Evolutionary conservation across 2,329 filamentous ascomycete species (phyloP).

Genomic region (Cadophora malorum): DNA sequence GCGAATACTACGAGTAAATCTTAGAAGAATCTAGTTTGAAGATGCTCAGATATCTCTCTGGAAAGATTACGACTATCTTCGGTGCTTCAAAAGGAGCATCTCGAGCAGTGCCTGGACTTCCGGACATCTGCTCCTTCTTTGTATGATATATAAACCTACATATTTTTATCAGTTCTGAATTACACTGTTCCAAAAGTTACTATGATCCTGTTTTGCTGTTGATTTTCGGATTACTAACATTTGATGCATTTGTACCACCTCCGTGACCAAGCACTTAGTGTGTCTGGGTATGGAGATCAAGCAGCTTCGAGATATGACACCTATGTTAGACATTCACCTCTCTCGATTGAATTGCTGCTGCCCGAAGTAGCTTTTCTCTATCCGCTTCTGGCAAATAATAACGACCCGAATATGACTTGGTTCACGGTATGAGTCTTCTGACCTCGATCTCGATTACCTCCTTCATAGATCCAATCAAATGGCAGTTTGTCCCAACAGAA

Average conservation of each 20-base stretch:
- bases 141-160: conserved; percentile 18
- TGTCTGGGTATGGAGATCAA: too few species aligned
- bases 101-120: conserved; percentile 14
- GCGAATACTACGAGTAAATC: conserved; percentile 18
- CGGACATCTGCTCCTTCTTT: not conserved
- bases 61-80: not conserved
- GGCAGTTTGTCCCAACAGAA: too few species aligned
- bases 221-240: not conserved
- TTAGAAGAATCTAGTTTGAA: not conserved
- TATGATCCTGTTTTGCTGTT: not conserved
- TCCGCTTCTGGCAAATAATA: too few species aligned
- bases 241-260: not conserved
- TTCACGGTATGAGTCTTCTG: too few species aligned
- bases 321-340: too few species aligned
- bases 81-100: not conserved
- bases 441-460: too few species aligned
- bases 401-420: too few species aligned
- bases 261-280: too few species aligned
- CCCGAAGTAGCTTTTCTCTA: too few species aligned
- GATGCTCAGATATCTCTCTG: not conserved
- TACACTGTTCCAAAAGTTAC: not conserved
- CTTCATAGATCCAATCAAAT: too few species aligned
- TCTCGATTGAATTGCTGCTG: too few species aligned
- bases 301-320: too few species aligned
- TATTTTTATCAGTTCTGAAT: not conserved